Base-by-base conservation (phyloP, 2,329 filamentous ascomycete species). In the Cercospora sojina region DNA sequence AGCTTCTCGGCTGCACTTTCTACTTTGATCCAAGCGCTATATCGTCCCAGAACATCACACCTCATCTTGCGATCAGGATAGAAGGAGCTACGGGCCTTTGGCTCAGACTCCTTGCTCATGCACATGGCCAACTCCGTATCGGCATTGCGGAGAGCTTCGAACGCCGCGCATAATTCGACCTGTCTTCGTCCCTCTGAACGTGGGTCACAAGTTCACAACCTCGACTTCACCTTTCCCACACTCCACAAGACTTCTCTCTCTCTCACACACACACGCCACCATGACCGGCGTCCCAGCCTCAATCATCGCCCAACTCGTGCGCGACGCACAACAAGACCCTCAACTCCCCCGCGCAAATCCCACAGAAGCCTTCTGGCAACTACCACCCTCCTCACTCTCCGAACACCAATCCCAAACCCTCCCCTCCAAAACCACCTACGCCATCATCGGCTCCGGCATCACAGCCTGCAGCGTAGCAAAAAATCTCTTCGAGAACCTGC, bases 341-440 rank as follows among this genome's bases (percentile, higher is more conserved):
- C 29, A 65, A 27, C 57, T 71, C 8, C 69, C 69, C 3, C 49
- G 64, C 25, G 12, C 47, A 55, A 64, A 64, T 20, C 69, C 69
- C 4, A 70, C 69, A 29, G 51, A 69, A 62, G 67, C 67, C 1
- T 71, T 68, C n/a, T 71, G 69, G 69, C 69, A 71, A 43, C 29
- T 59, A 0, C 68, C 67, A 7, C 31, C 60, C 1, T 56, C 67
- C 1, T n/a, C 59, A 9, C 47, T 70, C 31, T 62, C 69, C 1
- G 5, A 18, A 1, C 31, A 32, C 12, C 64, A 66, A 57, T 71
- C 69, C 23, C 9, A 32, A 35, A n/a, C 47, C 20, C 59, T 71
- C 0, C 64, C 67, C 3, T 13, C 59, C 1, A 62, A 59, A 12
- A 68, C 67, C 3, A 68, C 64, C 23, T 71, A 70, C 58, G 66